These are phyloP conservation scores for Dactylonectria macrodidyma DNA, from an alignment of 2,329 filamentous ascomycete species.

Conservation along the genomic window DNA sequence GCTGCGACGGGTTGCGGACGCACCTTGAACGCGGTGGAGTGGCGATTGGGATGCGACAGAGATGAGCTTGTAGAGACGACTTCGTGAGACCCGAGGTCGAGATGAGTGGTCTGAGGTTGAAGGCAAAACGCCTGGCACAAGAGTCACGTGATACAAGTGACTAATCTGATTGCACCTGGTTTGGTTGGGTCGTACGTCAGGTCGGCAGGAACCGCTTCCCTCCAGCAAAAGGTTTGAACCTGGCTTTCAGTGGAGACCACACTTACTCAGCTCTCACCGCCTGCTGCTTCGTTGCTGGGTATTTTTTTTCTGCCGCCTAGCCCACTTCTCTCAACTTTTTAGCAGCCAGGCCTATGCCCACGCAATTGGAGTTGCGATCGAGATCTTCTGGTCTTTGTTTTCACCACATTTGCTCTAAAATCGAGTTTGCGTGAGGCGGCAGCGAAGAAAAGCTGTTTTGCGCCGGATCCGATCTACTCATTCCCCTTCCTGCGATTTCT, in stretches of 20 bases:
- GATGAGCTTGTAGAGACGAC: conserved; percentile 45
- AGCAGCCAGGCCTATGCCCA: conserved; percentile 39
- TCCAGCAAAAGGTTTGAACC: too few relatives aligned
- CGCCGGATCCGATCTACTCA: too few relatives aligned
- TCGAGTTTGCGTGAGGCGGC: conserved; percentile 17
- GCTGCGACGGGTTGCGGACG: conserved; percentile 20
- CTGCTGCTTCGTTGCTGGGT: conserved; percentile 35
- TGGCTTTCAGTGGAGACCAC: conserved; percentile 1
- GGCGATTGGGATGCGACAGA: conserved; percentile 42
- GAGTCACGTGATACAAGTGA: conserved; percentile 46
- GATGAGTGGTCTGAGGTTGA: conserved; percentile 52
- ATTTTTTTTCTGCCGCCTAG: conserved; percentile 48
- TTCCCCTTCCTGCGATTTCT: not conserved
- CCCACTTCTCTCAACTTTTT: conserved; percentile 47
- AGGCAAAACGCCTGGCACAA: conserved; percentile 46
- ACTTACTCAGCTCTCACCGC: conserved; percentile 33
- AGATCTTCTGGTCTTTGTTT: conserved; percentile 37
- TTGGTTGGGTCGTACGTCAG: conserved; percentile 38
- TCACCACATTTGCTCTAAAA: conserved; percentile 21
- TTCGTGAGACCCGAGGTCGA: conserved; percentile 49
- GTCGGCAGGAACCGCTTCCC: conserved; percentile 39
- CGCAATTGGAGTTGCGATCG: conserved; percentile 39
- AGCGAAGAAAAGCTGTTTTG: not conserved
- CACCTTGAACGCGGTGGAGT: conserved; percentile 49
- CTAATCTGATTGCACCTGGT: conserved; percentile 29